Percentiles rank a stretch among this genome's conserved stretches.
phyloP scores from a whole-genome alignment of 164 flowering plant genomes.

The Brasenia schreberi region DNA sequence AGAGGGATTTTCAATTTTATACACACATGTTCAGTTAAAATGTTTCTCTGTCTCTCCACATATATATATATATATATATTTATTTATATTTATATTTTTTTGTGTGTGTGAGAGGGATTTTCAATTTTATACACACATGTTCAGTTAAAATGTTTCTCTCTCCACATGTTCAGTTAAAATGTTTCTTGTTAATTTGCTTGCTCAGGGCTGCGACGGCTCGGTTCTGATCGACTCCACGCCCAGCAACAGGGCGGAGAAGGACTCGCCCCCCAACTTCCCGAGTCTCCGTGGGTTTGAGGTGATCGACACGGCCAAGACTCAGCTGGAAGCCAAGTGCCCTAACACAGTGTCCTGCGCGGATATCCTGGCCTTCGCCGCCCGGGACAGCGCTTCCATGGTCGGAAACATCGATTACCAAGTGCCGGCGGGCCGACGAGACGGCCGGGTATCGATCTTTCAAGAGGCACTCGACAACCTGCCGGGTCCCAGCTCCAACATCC shows the following conservation, averaged over 20 bases:
- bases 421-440: slow-evolving; percentile 6
- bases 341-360: slow-evolving; percentile 7
- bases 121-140: too few species aligned
- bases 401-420: slow-evolving; percentile 4
- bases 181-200: background rate
- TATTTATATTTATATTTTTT: too few species aligned
- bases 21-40: too few species aligned
- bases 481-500: background rate
- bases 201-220: slow-evolving; percentile 1
- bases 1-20: too few species aligned
- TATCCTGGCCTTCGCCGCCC: slow-evolving; percentile 8
- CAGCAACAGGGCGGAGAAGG: background rate
- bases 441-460: background rate
- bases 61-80: too few species aligned
- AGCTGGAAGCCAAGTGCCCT: slow-evolving; percentile 4
- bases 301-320: slow-evolving; percentile 20
- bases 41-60: too few species aligned
- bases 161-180: too few species aligned
- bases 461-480: background rate
- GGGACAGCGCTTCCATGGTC: slow-evolving; percentile 4
- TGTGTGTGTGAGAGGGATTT: too few species aligned
- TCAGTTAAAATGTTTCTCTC: too few species aligned
- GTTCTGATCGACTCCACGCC: slow-evolving; percentile 2
- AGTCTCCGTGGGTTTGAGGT: slow-evolving; percentile 31
- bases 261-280: background rate